Percentiles rank a stretch among this genome's conserved stretches.
Conservation (phyloP, 495 filamentous ascomycete species). For the Aspergillus bridgeri region DNA sequence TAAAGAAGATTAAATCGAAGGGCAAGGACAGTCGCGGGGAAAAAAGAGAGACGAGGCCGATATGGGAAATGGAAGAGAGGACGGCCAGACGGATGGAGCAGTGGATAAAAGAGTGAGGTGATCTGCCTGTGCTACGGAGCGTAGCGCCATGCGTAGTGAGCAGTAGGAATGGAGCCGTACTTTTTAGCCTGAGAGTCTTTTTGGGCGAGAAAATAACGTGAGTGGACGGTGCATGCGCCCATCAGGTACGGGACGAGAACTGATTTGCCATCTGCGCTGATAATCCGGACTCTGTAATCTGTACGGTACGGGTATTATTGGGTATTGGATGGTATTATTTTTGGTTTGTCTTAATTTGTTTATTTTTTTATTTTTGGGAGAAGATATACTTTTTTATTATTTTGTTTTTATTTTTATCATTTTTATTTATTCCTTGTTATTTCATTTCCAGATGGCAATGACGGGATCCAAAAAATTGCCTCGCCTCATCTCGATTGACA, state of each 20-base stretch:
- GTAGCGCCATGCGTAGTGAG: constrained; percentile 30
- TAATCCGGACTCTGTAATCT: too few species aligned
- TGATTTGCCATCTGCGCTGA: neutral
- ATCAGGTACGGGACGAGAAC: too few species aligned
- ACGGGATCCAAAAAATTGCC: neutral
- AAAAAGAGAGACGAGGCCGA: constrained; percentile 39
- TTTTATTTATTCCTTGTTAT: neutral
- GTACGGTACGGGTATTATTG: too few species aligned
- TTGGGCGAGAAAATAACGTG: constrained; percentile 6
- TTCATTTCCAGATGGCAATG: neutral
- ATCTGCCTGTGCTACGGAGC: constrained; percentile 42
- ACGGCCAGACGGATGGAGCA: constrained; percentile 26
- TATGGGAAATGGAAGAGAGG: constrained; percentile 25
- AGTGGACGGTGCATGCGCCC: constrained; percentile 7
- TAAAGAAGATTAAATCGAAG: constrained; percentile 24
- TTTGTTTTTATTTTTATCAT: neutral
- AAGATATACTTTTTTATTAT: neutral
- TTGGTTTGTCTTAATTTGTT: neutral
- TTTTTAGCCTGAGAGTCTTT: constrained; percentile 20
- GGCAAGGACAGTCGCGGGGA: constrained; percentile 24
- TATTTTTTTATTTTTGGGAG: constrained; percentile 1
- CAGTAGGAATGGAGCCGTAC: constrained; percentile 36
- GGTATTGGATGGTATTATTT: too few species aligned
- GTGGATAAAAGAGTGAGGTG: constrained; percentile 44
- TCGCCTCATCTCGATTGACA: neutral